Evolutionary conservation across 2,329 filamentous ascomycete species (phyloP).

Genomic region (Xylariaceae sp.): DNA sequence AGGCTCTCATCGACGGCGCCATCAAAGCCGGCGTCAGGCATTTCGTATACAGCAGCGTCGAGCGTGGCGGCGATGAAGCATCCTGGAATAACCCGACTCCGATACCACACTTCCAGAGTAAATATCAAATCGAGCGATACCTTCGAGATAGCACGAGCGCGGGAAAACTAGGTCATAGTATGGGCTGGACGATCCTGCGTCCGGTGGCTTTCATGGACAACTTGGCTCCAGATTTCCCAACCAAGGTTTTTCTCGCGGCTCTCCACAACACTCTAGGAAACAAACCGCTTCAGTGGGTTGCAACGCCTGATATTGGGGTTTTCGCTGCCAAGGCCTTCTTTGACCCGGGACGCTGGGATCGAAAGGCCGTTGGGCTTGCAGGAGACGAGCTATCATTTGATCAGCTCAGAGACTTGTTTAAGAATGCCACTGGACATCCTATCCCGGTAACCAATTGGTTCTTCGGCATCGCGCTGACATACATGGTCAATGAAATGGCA

Average conservation of each 20-base stretch:
- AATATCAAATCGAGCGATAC: slow-evolving; percentile 64
- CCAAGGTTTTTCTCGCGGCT: slow-evolving; percentile 41
- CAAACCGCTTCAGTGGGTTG: slow-evolving; percentile 46
- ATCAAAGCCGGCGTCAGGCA: slow-evolving; percentile 57
- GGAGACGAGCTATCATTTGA: slow-evolving; percentile 48
- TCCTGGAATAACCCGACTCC: slow-evolving; percentile 55
- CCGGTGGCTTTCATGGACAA: slow-evolving; percentile 67
- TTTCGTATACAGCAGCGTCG: slow-evolving; percentile 67
- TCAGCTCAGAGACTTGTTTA: slow-evolving; percentile 34
- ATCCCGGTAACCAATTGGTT: slow-evolving; percentile 34
- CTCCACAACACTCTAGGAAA: slow-evolving; percentile 36
- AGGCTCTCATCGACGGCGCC: slow-evolving; percentile 59
- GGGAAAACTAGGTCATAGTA: slow-evolving; percentile 40
- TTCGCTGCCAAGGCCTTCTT: slow-evolving; percentile 49
- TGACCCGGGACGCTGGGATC: slow-evolving; percentile 41
- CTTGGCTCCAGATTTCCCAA: slow-evolving; percentile 39
- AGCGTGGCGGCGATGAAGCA: slow-evolving; percentile 58
- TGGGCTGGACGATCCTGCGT: slow-evolving; percentile 64
- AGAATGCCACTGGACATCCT: slow-evolving; percentile 33
- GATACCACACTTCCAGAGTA: slow-evolving; percentile 65
- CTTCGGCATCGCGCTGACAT: slow-evolving; percentile 37
- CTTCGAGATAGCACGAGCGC: slow-evolving; percentile 50
- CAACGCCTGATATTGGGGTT: slow-evolving; percentile 47
- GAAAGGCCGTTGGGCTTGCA: slow-evolving; percentile 44
- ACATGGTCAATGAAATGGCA: slow-evolving; percentile 34